A percentile compares a stretch with the other conserved stretches of the same genome.
phyloP scores from a whole-genome alignment of 805 yeast species.

The Barnettozyma sucrosica region DNA sequence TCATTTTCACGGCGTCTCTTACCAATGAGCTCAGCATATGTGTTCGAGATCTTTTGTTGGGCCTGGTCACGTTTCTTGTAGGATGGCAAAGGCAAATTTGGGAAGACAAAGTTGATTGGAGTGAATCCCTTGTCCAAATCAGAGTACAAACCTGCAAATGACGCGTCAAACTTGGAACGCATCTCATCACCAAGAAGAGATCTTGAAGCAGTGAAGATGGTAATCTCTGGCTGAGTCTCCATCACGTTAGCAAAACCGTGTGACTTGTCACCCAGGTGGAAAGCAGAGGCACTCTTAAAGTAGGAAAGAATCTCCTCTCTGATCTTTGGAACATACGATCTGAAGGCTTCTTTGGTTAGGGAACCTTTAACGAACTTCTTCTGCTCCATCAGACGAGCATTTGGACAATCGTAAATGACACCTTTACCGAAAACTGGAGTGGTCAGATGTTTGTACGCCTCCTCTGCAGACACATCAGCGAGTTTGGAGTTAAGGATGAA shows the following conservation, averaged over 20 bases:
- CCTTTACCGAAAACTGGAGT: slow-evolving; percentile 99
- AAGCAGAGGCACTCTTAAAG: slow-evolving; percentile 48
- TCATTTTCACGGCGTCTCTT: slow-evolving; percentile 73
- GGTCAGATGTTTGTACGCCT: slow-evolving; percentile 92
- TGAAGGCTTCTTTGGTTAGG: slow-evolving; percentile 78
- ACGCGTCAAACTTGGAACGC: slow-evolving; percentile 73
- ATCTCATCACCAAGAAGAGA: slow-evolving; percentile 87
- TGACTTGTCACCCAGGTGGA: slow-evolving; percentile 34
- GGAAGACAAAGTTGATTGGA: slow-evolving; percentile 93
- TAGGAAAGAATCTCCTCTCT: slow-evolving; percentile 69
- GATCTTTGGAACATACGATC: slow-evolving; percentile 81
- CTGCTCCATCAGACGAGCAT: slow-evolving; percentile 92
- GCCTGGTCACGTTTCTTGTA: slow-evolving; percentile 85
- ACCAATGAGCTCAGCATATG: slow-evolving; percentile 74
- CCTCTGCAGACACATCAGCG: slow-evolving; percentile 91
- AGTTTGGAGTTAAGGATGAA: slow-evolving; percentile 88
- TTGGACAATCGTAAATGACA: slow-evolving; percentile 95
- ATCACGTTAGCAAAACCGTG: slow-evolving; percentile 61
- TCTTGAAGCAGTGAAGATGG: slow-evolving; percentile 93
- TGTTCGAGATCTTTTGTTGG: slow-evolving; percentile 69
- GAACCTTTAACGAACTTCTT: slow-evolving; percentile 94
- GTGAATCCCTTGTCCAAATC: slow-evolving; percentile 97
- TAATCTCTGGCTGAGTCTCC: slow-evolving; percentile 88
- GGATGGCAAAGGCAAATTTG: slow-evolving; percentile 82
- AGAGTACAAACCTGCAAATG: slow-evolving; percentile 78